Percentiles rank a stretch among this genome's conserved stretches.
Conservation (phyloP, 192 early-diverging fungal species). For the Coemansia reversa region DNA sequence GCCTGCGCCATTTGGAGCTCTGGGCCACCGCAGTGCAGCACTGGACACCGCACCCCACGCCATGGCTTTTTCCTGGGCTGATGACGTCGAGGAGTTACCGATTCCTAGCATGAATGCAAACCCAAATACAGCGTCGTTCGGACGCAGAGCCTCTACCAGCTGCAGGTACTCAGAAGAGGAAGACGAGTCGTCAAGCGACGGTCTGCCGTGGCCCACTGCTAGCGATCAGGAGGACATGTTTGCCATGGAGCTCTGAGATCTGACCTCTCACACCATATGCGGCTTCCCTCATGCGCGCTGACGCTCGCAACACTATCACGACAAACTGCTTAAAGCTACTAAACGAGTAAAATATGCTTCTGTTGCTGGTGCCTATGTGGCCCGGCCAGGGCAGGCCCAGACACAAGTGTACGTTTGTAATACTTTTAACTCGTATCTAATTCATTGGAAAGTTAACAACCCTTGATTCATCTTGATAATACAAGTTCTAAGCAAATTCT, state of each 20-base stretch:
- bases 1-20: constrained; percentile 23
- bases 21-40: constrained; percentile 6
- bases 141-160: background rate
- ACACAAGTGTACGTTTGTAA: too few species aligned
- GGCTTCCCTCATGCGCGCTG: background rate
- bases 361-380: too few species aligned
- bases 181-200: constrained; percentile 47
- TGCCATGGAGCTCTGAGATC: constrained; percentile 38
- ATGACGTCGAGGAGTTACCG: constrained; percentile 53
- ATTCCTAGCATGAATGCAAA: constrained; percentile 31
- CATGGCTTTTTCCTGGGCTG: constrained; percentile 54
- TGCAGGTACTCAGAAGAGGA: constrained; percentile 6
- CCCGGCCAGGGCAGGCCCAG: too few species aligned
- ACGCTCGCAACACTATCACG: too few species aligned
- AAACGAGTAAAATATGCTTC: too few species aligned
- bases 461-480: too few species aligned
- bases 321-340: too few species aligned
- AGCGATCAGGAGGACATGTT: constrained; percentile 47
- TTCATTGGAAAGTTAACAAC: too few species aligned
- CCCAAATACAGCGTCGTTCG: constrained; percentile 9
- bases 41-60: too few species aligned
- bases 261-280: background rate
- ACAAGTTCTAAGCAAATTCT: too few species aligned
- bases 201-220: constrained; percentile 34
- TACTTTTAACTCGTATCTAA: too few species aligned